Conservation (phyloP, 768 basidiomycete genomes). For the Pleurotus tuber-regium region DNA sequence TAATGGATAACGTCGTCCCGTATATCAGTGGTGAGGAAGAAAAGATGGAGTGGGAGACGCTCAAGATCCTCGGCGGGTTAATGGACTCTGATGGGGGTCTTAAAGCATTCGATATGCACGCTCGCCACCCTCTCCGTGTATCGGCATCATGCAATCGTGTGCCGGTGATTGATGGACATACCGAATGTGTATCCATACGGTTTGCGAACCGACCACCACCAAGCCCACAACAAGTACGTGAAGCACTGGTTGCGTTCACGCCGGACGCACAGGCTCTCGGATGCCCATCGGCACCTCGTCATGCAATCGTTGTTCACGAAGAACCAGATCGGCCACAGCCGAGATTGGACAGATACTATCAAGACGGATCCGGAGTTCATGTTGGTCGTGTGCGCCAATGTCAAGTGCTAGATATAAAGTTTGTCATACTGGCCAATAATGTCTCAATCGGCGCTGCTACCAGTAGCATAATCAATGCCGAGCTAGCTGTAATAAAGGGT, state of each 20-base stretch:
- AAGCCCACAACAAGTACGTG: slow-evolving; percentile 81
- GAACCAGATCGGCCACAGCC: slow-evolving; percentile 94
- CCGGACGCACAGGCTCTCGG: slow-evolving; percentile 73
- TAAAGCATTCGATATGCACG: slow-evolving; percentile 83
- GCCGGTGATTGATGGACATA: slow-evolving; percentile 94
- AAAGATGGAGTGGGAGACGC: slow-evolving; percentile 98
- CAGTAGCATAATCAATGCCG: slow-evolving; percentile 95
- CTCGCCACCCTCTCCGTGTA: slow-evolving; percentile 75
- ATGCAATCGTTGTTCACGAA: slow-evolving; percentile 90
- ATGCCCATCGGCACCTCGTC: slow-evolving; percentile 82
- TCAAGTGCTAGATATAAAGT: slow-evolving; percentile 92
- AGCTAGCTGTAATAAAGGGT: slow-evolving; percentile 85
- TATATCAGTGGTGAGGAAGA: slow-evolving; percentile 94
- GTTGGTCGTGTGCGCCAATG: slow-evolving; percentile 93
- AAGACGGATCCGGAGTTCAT: slow-evolving; percentile 87
- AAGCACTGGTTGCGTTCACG: slow-evolving; percentile 72
- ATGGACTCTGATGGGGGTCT: slow-evolving; percentile 49
- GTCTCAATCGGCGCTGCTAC: slow-evolving; percentile 96
- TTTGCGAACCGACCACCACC: slow-evolving; percentile 82
- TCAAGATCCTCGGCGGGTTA: slow-evolving; percentile 93
- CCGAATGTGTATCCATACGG: slow-evolving; percentile 83
- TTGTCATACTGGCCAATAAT: slow-evolving; percentile 90
- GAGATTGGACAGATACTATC: slow-evolving; percentile 83
- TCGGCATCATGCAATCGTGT: slow-evolving; percentile 95
- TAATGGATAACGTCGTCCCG: slow-evolving; percentile 94